Evolutionary conservation across 2,329 filamentous ascomycete genomes (phyloP), one percentile per base, ranked within the genome.

Genomic region (Penicillium sp.): DNA sequence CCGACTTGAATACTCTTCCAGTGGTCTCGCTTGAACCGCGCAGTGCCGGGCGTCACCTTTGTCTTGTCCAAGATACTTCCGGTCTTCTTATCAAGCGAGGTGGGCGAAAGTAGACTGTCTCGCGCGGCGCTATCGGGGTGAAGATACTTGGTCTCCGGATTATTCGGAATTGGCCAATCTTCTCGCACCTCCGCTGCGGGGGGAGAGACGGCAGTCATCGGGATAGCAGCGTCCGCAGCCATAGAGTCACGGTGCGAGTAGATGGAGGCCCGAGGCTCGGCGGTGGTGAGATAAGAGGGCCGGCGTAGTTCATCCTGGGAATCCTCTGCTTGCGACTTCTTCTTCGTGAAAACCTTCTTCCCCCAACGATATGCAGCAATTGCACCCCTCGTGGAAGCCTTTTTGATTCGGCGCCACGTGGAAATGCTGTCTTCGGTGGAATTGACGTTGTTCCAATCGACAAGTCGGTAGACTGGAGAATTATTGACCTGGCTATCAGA

Each of bases 1-100:
- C 93, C 93, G 7, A 98, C 93, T 60, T 90, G 84, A 11, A 98
- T 79, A 60, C 84, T 95, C 72, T 98, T 98, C 93, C 93, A 98
- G 38, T 83, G 84, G 63, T 96, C 90, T 59, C 85, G 87, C 68
- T 95, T 91, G 72, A 98, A 98, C 25, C 87, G 81, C 32, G 90
- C 88, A 43, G 80, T 85, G 46, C 85, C 86, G 4, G 81, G 76
- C 0, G 79, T 73, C 11, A 81, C 76, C 51, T 82, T 77, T 40
- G 81, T 77, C 28, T 81, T 82, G 63, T 97, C 88, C 56, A 97
- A 79, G 35, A 98, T 66, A 61, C 75, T 86, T 45, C 84, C 84
- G 58, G 78, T 76, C 56, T 77, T 80, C 53, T 72, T 71, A 8
- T 60, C 53, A 5, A 60, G 51, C 18, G 66, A 59, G 25, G 43